A percentile compares a stretch with the other conserved stretches of the same genome.
phyloP scores from a whole-genome alignment of 371 early-diverging fungal species.

The Mortierella sp. region DNA sequence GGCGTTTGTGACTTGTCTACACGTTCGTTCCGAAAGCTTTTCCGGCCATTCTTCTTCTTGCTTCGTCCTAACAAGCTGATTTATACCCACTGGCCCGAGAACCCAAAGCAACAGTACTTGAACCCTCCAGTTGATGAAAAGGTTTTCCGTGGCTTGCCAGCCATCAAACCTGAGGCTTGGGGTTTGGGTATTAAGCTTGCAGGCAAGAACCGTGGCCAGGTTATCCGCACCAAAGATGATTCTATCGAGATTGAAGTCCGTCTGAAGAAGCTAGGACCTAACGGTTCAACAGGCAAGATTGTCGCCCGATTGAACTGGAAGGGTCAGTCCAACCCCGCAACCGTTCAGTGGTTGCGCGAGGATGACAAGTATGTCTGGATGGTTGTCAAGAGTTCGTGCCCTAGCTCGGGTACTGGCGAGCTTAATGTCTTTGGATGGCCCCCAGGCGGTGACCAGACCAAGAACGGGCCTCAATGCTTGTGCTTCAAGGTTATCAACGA shows the following conservation, averaged over 20 bases:
- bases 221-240: conserved; percentile 41
- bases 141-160: conserved; percentile 53
- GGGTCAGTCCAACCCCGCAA: conserved; percentile 31
- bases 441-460: conserved; percentile 57
- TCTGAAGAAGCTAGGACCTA: conserved; percentile 47
- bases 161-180: conserved; percentile 54
- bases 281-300: conserved; percentile 54
- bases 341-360: conserved; percentile 42
- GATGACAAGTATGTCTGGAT: conserved; percentile 50
- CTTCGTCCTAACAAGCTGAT: conserved; percentile 58
- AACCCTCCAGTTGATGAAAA: conserved; percentile 52
- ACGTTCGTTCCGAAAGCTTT: conserved; percentile 49
- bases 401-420: conserved; percentile 36
- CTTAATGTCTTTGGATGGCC: conserved; percentile 57
- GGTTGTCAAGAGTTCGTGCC: conserved; percentile 48
- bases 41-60: conserved; percentile 62
- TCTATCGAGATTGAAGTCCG: conserved; percentile 45
- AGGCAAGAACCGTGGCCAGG: conserved; percentile 39
- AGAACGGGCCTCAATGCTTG: conserved; percentile 53
- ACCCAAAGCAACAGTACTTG: conserved; percentile 59
- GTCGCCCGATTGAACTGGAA: conserved; percentile 51
- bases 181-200: conserved; percentile 45
- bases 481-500: conserved; percentile 49
- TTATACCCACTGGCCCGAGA: conserved; percentile 60
- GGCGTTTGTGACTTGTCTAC: conserved; percentile 49